Conservation (phyloP, 202 grass and related monocot genomes). For the Panicum virgatum region DNA sequence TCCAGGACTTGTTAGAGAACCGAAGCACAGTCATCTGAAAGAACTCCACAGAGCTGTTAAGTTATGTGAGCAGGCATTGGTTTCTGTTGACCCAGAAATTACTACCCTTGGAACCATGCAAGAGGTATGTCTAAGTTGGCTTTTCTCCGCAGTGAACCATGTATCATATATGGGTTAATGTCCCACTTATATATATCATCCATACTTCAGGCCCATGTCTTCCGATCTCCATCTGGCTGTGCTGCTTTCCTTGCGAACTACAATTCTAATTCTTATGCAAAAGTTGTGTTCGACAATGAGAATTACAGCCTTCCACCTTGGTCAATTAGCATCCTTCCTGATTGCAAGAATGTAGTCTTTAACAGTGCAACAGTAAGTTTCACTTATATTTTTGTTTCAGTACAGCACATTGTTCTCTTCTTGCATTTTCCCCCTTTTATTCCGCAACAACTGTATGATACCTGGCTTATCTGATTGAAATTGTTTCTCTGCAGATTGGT, state of each 20-base stretch:
- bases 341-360: constrained; percentile 92
- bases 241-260: constrained; percentile 89
- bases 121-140: constrained; percentile 58
- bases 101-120: constrained; percentile 89
- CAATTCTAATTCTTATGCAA: constrained; percentile 71
- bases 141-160: constrained; percentile 16
- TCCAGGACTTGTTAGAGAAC: constrained; percentile 84
- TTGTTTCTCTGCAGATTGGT: constrained; percentile 57
- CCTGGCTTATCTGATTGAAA: constrained; percentile 21
- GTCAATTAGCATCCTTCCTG: constrained; percentile 98
- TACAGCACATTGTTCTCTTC: neutral
- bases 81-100: constrained; percentile 83
- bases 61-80: constrained; percentile 82
- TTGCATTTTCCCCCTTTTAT: neutral
- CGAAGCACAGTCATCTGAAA: constrained; percentile 95
- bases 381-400: constrained; percentile 3
- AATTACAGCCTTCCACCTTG: constrained; percentile 94
- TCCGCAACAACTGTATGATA: neutral
- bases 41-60: constrained; percentile 94
- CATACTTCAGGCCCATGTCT: constrained; percentile 78
- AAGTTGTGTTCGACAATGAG: constrained; percentile 80
- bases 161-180: constrained; percentile 14
- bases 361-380: constrained; percentile 89
- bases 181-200: constrained; percentile 28
- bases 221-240: constrained; percentile 80